A percentile compares a stretch with the other conserved stretches of the same genome.
Conservation (phyloP, 306 rosid species). For the Lagenaria siceraria region DNA sequence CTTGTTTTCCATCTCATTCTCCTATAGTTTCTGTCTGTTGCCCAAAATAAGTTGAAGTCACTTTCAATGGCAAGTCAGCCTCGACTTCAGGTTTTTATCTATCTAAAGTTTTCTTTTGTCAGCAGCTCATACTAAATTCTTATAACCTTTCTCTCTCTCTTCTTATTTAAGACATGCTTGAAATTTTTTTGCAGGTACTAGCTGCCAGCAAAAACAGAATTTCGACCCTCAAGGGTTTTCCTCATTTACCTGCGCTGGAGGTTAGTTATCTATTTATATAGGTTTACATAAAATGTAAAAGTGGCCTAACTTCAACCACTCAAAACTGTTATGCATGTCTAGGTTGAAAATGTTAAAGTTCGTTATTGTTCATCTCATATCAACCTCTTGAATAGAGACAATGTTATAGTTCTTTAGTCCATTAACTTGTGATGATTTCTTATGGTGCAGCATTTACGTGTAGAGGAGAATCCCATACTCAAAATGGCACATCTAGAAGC, state of each 20-base stretch:
- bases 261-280: slow-evolving; percentile 26
- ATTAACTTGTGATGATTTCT: slow-evolving; percentile 4
- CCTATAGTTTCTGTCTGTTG: slow-evolving; percentile 87
- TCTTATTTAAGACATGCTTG: neutral
- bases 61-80: slow-evolving; percentile 98
- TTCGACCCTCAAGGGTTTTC: slow-evolving; percentile 83
- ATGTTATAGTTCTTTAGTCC: neutral
- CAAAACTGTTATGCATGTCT: neutral
- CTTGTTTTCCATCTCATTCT: slow-evolving; percentile 1
- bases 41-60: slow-evolving; percentile 92
- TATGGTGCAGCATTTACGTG: slow-evolving; percentile 72
- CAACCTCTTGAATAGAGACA: neutral
- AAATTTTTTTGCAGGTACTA: slow-evolving; percentile 56
- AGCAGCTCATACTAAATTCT: neutral
- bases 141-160: neutral
- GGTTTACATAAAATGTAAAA: neutral
- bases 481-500: slow-evolving; percentile 92
- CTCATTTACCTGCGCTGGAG: slow-evolving; percentile 88
- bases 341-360: neutral
- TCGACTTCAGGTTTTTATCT: slow-evolving; percentile 66
- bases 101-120: neutral
- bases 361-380: neutral
- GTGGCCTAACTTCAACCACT: neutral
- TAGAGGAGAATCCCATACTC: slow-evolving; percentile 95
- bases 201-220: slow-evolving; percentile 98